Evolutionary conservation across 78 protist genomes (phyloP).

Genomic region (Cavenderia fasciculata): DNA sequence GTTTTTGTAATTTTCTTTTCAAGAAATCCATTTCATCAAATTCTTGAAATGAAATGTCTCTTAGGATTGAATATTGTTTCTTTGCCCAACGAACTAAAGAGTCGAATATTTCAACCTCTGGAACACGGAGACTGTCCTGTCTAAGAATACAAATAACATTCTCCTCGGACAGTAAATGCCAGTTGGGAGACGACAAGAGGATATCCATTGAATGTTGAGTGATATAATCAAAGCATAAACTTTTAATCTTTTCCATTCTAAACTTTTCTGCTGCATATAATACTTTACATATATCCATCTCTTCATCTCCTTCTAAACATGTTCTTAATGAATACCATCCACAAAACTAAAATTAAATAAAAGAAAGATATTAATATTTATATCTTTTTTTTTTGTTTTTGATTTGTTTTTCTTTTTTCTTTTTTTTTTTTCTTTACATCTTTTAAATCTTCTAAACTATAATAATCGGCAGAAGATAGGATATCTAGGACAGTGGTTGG

Average conservation of each 20-base stretch:
- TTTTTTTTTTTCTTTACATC: neutral
- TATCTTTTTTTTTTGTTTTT: no score
- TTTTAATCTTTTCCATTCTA: conserved; percentile 49
- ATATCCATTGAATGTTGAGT: conserved; percentile 74
- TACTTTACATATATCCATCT: conserved; percentile 63
- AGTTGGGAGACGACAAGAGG: conserved; percentile 39
- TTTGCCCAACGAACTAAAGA: conserved; percentile 57
- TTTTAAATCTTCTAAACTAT: conserved; percentile 29
- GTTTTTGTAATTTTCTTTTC: conserved; percentile 27
- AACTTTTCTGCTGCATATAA: conserved; percentile 31
- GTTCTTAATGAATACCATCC: conserved; percentile 53
- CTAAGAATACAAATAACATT: conserved; percentile 17
- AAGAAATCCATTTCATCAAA: conserved; percentile 9
- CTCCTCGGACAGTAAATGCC: conserved; percentile 66
- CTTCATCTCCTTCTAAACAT: conserved; percentile 38
- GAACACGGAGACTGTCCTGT: conserved; percentile 66
- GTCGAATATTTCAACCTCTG: conserved; percentile 71
- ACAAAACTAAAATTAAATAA: conserved; percentile 10
- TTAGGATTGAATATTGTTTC: conserved; percentile 30
- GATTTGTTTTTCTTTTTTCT: no score
- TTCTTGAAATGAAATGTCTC: conserved; percentile 2
- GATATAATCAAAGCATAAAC: conserved; percentile 44
- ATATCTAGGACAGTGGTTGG: conserved; percentile 22
- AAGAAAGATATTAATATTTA: neutral
- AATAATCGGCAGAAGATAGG: conserved; percentile 43